phyloP scores from a whole-genome alignment of 371 early-diverging fungal species.

The Apophysomyces ossiformis region DNA sequence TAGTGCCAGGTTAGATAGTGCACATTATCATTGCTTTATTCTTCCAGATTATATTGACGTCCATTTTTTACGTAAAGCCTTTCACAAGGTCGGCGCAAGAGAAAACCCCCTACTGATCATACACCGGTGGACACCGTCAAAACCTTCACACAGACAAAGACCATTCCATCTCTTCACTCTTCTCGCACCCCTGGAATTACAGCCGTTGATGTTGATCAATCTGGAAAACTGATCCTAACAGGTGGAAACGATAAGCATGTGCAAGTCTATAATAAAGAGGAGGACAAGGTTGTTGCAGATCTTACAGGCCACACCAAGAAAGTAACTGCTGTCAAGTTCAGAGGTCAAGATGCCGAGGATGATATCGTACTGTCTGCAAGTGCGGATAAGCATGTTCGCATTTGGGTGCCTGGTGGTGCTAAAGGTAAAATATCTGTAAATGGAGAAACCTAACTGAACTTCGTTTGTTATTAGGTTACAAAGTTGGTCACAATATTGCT shows the following conservation, averaged over 20 bases:
- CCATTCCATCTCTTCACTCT: slow-evolving; percentile 74
- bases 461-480: slow-evolving; percentile 43
- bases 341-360: slow-evolving; percentile 55
- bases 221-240: slow-evolving; percentile 72
- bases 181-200: slow-evolving; percentile 80
- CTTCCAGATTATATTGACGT: not conserved
- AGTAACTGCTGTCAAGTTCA: slow-evolving; percentile 73
- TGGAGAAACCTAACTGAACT: not conserved
- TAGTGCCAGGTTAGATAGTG: slow-evolving; percentile 51
- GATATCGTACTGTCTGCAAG: slow-evolving; percentile 75
- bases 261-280: slow-evolving; percentile 65
- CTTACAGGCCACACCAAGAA: slow-evolving; percentile 85
- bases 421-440: slow-evolving; percentile 14
- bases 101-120: slow-evolving; percentile 81
- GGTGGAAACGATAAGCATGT: slow-evolving; percentile 85
- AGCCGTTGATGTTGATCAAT: slow-evolving; percentile 67
- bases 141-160: slow-evolving; percentile 56
- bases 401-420: slow-evolving; percentile 63
- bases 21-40: not conserved
- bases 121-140: slow-evolving; percentile 71
- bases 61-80: slow-evolving; percentile 39
- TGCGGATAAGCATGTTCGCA: slow-evolving; percentile 83
- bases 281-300: slow-evolving; percentile 70
- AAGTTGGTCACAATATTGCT: slow-evolving; percentile 60
- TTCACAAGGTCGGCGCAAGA: slow-evolving; percentile 80